Evolutionary conservation across 345 rosid species (phyloP), one percentile per base, ranked within the genome.

Genomic region (Luvunga scandens): DNA sequence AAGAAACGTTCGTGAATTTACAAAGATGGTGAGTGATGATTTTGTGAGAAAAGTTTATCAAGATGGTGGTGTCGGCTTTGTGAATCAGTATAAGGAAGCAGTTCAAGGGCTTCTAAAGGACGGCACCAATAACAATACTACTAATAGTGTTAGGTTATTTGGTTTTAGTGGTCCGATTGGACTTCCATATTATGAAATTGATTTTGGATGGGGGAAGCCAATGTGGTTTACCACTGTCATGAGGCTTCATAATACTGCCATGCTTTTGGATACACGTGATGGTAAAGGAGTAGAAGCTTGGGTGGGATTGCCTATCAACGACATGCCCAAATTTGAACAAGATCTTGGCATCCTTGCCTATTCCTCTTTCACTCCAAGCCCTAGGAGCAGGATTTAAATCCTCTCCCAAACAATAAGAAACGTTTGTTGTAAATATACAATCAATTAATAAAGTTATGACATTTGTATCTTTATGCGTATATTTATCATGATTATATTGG

Each of bases 171-270:
- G 83, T 65, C 77, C 77, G 57, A 77, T 83, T 30, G 73, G 73
- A 34, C 75, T 83, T 45, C 83, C 75, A 39, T 71, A 81, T 19
- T 75, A 79, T 7, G 81, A 79, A 2, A 57, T 75, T 48, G 85
- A 83, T 77, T 83, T 83, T 42, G 83, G 87, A 63, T 63, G 66
- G 36, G 66, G 66, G 16, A 63, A 63, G 19, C 66, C 66, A 28
- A 2, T 2, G 22, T 73, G 85, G 81, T 56, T 48, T 7, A 67
- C 65, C 18, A 76, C 68, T n/a, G 79, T 74, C 4, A 7, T 67
- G 25, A 71, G 56, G 28, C 53, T 59, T 38, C 48, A 79, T 24
- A 48, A 69, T 24, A 33, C 67, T 18, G 79, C 76, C 0, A 31
- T 79, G 42, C 53, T 82, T 5, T n/a, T 79, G 5, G 86, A 81